Conservation (phyloP, 164 flowering plant species). For the Tinospora cordifolia region DNA sequence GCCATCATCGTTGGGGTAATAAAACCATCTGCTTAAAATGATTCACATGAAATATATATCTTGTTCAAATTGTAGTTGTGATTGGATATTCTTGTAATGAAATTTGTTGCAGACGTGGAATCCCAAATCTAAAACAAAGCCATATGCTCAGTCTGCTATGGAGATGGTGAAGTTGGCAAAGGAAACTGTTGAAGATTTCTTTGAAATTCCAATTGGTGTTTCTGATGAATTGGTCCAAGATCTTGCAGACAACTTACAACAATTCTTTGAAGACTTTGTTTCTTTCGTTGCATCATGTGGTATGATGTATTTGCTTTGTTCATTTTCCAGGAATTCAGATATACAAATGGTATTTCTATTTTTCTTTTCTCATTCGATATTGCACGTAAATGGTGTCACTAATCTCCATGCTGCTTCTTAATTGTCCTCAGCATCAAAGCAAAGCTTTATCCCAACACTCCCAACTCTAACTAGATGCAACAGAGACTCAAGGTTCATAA, state of each 20-base stretch:
- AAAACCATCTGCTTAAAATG: neutral
- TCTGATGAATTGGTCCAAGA: constrained; percentile 54
- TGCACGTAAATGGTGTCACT: no score
- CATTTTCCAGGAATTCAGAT: neutral
- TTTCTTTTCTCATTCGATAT: no score
- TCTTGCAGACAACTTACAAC: constrained; percentile 60
- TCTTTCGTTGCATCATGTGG: constrained; percentile 78
- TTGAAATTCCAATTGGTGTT: constrained; percentile 54
- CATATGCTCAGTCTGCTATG: constrained; percentile 71
- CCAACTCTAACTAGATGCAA: constrained; percentile 89
- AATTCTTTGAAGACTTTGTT: constrained; percentile 53
- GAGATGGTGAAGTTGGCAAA: constrained; percentile 57
- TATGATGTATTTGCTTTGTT: constrained; percentile 54
- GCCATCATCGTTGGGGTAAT: no score
- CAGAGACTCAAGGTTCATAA: constrained; percentile 51
- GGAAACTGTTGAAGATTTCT: constrained; percentile 63
- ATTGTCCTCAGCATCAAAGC: constrained; percentile 55
- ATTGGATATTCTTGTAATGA: no score
- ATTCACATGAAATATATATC: no score
- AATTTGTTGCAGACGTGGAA: constrained; percentile 72
- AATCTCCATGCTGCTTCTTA: constrained; percentile 6
- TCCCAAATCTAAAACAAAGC: constrained; percentile 82
- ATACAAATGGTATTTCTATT: neutral
- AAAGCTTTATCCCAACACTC: constrained; percentile 66
- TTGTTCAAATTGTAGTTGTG: no score